Evolutionary conservation across 257 asterid species (phyloP).

Genomic region (Solanum pinnatisectum): DNA sequence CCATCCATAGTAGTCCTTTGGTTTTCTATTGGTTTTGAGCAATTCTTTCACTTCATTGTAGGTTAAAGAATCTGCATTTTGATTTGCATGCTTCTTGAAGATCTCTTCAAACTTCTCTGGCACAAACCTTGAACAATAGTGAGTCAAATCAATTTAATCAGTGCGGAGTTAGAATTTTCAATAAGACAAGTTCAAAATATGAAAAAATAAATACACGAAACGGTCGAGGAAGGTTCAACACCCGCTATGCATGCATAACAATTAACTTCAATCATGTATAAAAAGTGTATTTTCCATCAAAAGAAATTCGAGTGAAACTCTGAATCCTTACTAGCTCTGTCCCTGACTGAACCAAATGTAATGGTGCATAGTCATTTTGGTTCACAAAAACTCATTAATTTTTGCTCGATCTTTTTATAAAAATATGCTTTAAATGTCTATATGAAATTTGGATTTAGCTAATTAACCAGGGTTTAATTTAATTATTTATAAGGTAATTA

Average conservation of each 20-base stretch:
- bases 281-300: too few relatives aligned
- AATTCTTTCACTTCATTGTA: slow-evolving; percentile 41
- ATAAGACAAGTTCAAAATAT: too few relatives aligned
- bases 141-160: not conserved
- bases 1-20: slow-evolving; percentile 80
- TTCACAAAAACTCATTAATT: not conserved
- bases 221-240: not conserved
- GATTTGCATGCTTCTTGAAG: slow-evolving; percentile 45
- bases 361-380: not conserved
- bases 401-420: not conserved
- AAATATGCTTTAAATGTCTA: too few relatives aligned
- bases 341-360: not conserved
- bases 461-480: too few relatives aligned
- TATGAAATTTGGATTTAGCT: too few relatives aligned
- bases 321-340: not conserved
- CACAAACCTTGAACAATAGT: slow-evolving; percentile 39
- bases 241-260: too few relatives aligned
- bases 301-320: not conserved
- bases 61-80: slow-evolving; percentile 39
- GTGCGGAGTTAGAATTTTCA: not conserved
- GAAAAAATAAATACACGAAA: not conserved
- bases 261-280: too few relatives aligned
- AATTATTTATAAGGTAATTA: too few relatives aligned
- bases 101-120: slow-evolving; percentile 61
- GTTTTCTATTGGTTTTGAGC: slow-evolving; percentile 57